Evolutionary conservation across 2,329 filamentous ascomycete genomes (phyloP), one percentile per base, ranked within the genome.

Genomic region (Cladophialophora exuberans): DNA sequence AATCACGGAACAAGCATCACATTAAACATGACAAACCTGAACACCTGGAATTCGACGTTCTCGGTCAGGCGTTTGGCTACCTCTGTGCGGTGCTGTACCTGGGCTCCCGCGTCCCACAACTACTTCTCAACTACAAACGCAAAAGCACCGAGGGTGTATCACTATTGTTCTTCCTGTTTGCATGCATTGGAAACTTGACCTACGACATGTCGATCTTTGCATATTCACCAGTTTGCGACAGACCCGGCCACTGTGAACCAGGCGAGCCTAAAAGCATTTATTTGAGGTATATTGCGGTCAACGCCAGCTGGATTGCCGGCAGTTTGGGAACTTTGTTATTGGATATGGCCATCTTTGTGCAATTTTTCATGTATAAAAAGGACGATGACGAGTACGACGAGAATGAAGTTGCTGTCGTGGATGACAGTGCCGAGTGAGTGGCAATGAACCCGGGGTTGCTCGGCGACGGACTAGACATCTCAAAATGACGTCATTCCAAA

Each of bases 81-180:
- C 80, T 97, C 43, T 97, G 93, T 73, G 91, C 94, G 2, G 78
- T 84, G 1, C 79, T 97, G 4, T 97, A 99, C 68, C 88, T 97
- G 9, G 90, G 90, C 18, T 94, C 89, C 0, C 87, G 94, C 6
- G 74, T 97, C 5, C 94, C 94, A 0, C 94, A 99, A 74, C 79
- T 99, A 1, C 79, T 97, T 6, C 83, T 97, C 49, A 99, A 97
- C 72, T 96, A 90, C 76, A 84, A 89, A 17, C 87, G 94, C 60
- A 96, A 96, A 75, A 92, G 87, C 38, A 97, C 92, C 1, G 92
- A 97, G 52, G 94, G 94, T 3, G 87, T 99, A 17, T 93, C 89
- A 62, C 85, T 97, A 75, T 81, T 97, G 9, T 99, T 97, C 74
- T 97, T 97, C 76, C 78, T 97, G 18, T 97, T 99, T 70, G 94